phyloP scores from a whole-genome alignment of 208 protist species.

The Leishmania turanica region DNA sequence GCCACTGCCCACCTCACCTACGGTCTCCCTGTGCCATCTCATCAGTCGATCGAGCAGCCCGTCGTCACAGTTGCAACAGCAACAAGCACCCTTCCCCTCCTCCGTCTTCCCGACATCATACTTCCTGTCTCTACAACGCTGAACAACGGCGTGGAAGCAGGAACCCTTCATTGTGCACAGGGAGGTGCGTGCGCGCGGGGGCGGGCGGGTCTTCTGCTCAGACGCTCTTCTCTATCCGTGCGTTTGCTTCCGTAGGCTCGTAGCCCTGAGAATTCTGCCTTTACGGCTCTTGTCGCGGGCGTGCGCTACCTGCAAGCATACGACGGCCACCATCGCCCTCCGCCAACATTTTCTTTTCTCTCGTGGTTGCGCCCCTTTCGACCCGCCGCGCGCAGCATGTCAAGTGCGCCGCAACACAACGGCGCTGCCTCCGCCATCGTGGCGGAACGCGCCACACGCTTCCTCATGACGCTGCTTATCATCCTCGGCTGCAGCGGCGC shows the following conservation, averaged over 20 bases:
- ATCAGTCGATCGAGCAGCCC: background rate
- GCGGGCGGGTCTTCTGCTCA: background rate
- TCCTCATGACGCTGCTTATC: background rate
- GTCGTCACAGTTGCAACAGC: background rate
- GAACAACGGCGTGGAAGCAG: background rate
- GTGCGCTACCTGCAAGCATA: background rate
- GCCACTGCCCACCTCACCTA: background rate
- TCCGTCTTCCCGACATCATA: background rate
- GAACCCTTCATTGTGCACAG: background rate
- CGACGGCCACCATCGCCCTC: background rate
- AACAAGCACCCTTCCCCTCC: background rate
- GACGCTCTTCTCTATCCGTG: background rate
- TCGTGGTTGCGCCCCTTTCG: background rate
- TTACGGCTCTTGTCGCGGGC: background rate
- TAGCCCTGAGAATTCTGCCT: too few relatives aligned
- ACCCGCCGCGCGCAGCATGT: background rate
- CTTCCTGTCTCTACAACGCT: background rate
- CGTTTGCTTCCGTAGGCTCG: background rate
- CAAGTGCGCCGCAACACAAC: background rate
- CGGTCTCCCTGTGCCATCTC: background rate
- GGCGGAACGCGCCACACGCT: background rate
- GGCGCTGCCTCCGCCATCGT: background rate
- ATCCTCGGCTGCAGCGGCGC: conserved; percentile 2
- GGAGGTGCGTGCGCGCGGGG: background rate
- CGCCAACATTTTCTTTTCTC: background rate